Evolutionary conservation across 139 green algal genomes (phyloP).

Genomic region (Chlamydomonas incerta): DNA sequence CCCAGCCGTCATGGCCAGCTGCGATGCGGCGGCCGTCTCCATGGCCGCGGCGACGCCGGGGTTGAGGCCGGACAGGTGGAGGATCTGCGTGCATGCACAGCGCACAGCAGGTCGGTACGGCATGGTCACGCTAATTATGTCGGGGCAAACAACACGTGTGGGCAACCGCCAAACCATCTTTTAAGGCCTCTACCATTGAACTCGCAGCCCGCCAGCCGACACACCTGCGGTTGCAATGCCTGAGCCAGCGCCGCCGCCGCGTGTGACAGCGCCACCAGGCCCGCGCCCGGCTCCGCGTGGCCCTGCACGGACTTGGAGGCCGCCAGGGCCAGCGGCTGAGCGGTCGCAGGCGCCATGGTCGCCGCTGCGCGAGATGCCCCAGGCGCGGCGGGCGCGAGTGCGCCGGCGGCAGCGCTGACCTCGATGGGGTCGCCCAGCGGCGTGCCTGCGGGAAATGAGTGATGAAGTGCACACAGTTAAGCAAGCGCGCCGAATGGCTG

Average conservation of each 20-base stretch:
- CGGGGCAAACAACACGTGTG: too few relatives aligned
- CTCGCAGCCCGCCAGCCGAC: too few relatives aligned
- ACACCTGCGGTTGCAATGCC: constrained; percentile 43
- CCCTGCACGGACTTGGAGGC: constrained; percentile 57
- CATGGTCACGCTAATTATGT: too few relatives aligned
- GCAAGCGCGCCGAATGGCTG: too few relatives aligned
- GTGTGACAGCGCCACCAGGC: constrained; percentile 69
- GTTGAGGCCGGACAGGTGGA: constrained; percentile 75
- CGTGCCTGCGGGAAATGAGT: constrained; percentile 67
- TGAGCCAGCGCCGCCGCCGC: constrained; percentile 36
- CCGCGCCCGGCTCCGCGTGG: constrained; percentile 83
- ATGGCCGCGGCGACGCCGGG: constrained; percentile 38
- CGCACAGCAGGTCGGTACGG: too few relatives aligned
- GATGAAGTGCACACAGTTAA: too few relatives aligned
- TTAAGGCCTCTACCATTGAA: too few relatives aligned
- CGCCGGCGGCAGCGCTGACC: constrained; percentile 55
- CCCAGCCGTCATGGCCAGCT: neutral
- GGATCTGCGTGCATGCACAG: constrained; percentile 43
- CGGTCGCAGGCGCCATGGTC: too few relatives aligned
- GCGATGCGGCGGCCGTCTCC: neutral
- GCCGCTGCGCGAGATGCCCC: too few relatives aligned
- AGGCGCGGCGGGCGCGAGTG: neutral
- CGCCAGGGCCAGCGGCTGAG: constrained; percentile 16
- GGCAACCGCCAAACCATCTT: too few relatives aligned
- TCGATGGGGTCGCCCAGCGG: constrained; percentile 84